Percentiles rank a stretch among this genome's conserved stretches.
phyloP scores from a whole-genome alignment of 441 rosid genomes.

The Melianthus villosus region DNA sequence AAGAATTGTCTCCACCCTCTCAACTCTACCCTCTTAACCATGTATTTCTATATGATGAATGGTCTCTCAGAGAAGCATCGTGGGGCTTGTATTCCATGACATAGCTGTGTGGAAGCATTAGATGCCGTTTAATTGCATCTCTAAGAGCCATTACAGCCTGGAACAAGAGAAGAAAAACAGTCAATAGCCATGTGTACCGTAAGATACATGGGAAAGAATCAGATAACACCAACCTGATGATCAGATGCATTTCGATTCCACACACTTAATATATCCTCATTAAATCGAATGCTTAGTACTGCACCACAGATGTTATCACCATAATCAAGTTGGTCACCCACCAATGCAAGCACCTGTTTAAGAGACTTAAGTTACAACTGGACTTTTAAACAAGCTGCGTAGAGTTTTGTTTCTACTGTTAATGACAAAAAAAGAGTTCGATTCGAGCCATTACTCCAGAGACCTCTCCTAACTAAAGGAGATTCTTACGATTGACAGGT shows the following conservation, averaged over 20 bases:
- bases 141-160: constrained; percentile 95
- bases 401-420: no score
- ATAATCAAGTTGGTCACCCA: constrained; percentile 79
- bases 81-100: constrained; percentile 96
- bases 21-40: constrained; percentile 73
- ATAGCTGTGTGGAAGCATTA: constrained; percentile 75
- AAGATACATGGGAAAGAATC: background rate
- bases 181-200: background rate
- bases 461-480: no score
- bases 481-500: no score
- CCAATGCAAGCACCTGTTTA: constrained; percentile 78
- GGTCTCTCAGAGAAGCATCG: constrained; percentile 77
- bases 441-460: no score
- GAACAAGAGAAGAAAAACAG: constrained; percentile 2
- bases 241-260: constrained; percentile 95
- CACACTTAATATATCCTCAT: constrained; percentile 77
- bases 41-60: constrained; percentile 85
- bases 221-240: constrained; percentile 42
- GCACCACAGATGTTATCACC: constrained; percentile 80
- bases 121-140: constrained; percentile 84
- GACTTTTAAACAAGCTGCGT: background rate
- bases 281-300: constrained; percentile 83
- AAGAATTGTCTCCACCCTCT: no score
- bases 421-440: background rate
- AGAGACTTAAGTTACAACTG: constrained; percentile 2